Percentiles rank a stretch among this genome's conserved stretches.
These are phyloP conservation scores for Porphyrellus cyaneotinctus DNA, from an alignment of 768 basidiomycete genomes.

Conservation along the genomic window DNA sequence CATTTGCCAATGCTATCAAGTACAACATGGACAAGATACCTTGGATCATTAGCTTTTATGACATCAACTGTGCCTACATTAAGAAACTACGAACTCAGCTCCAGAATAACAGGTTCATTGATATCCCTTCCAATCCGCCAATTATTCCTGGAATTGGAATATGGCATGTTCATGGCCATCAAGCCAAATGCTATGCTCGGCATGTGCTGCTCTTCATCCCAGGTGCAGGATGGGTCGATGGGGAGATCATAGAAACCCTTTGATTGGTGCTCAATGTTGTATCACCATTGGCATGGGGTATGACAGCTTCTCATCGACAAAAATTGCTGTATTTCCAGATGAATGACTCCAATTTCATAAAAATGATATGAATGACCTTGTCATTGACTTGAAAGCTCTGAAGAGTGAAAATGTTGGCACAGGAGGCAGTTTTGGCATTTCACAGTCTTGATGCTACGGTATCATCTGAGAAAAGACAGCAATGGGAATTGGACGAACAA, in stretches of 20 bases:
- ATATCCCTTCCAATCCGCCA: background rate
- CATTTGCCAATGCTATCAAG: background rate
- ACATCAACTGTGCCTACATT: constrained; percentile 11
- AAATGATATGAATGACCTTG: constrained; percentile 4
- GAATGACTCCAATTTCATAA: constrained; percentile 8
- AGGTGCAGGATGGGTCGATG: background rate
- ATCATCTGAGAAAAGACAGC: no score
- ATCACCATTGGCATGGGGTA: background rate
- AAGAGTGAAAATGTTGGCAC: no score
- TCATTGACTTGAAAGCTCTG: no score
- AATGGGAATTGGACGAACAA: no score
- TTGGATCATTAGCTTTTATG: background rate
- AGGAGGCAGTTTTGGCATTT: no score
- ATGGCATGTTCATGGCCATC: constrained; percentile 27
- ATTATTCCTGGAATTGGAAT: constrained; percentile 20
- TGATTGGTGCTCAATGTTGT: background rate
- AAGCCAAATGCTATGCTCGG: constrained; percentile 20
- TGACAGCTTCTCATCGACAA: background rate
- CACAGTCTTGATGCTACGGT: no score
- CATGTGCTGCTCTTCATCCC: background rate
- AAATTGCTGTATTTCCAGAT: constrained; percentile 4
- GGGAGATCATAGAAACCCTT: constrained; percentile 10
- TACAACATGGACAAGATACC: background rate
- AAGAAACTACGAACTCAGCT: background rate
- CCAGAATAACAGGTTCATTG: no score